Conservation (phyloP, 2,329 filamentous ascomycete species). For the Fusarium virguliforme region DNA sequence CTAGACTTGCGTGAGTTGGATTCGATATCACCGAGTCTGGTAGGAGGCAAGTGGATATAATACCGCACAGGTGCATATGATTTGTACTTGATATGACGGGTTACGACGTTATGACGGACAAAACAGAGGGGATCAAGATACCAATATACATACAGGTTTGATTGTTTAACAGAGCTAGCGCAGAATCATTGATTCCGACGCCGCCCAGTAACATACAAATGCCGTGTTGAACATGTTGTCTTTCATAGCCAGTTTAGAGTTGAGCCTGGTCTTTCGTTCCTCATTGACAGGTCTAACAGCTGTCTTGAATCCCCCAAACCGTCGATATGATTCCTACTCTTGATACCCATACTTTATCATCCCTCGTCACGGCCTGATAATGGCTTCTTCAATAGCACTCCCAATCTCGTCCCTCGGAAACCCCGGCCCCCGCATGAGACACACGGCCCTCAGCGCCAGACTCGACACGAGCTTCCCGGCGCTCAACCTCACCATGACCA, state of each 20-base stretch:
- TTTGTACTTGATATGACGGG: constrained; percentile 38
- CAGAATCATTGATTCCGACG: constrained; percentile 28
- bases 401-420: constrained; percentile 49
- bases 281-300: background rate
- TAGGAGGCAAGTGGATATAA: constrained; percentile 10
- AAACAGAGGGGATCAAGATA: constrained; percentile 39
- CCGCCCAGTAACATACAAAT: constrained; percentile 7
- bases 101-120: constrained; percentile 47
- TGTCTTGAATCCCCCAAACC: background rate
- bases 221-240: background rate
- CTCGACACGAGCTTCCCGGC: constrained; percentile 38
- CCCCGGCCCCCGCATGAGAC: constrained; percentile 48
- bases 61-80: constrained; percentile 16
- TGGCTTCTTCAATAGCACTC: constrained; percentile 48
- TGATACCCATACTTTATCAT: background rate
- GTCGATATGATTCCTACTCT: background rate
- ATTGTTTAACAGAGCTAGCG: constrained; percentile 20
- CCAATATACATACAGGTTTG: constrained; percentile 41
- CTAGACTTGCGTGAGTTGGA: background rate
- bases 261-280: background rate
- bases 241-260: background rate
- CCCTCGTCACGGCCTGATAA: constrained; percentile 22
- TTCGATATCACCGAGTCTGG: background rate
- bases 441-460: constrained; percentile 40
- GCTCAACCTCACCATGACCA: constrained; percentile 41